Evolutionary conservation across 163 green algal genomes (phyloP), one percentile per base, ranked within the genome.

Genomic region (Volvox carteri): DNA sequence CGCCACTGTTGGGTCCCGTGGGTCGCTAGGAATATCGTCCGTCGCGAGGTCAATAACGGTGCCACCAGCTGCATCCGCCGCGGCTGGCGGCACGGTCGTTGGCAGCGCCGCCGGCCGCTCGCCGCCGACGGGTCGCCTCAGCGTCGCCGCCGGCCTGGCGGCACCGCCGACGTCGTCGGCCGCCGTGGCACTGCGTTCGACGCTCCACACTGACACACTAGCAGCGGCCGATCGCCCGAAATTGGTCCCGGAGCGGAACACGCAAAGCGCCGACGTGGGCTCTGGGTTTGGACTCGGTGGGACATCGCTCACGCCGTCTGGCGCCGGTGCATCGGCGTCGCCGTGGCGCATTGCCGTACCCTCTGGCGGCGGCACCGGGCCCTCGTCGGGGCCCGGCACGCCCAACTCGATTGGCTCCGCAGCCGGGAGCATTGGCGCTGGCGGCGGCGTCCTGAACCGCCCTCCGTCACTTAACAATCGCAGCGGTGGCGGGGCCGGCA

Each of bases 181-280:
- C 39, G 67, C 48, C 0, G 67, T 48, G 19, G 83, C n/a, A 35
- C 85, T 94, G 77, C 81, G 92, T 25, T 87, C 92, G 2, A 93
- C 92, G 1, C 84, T 94, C 35, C 91, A 94, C 78, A 94, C 91
- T 0, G 92, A 95, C 41, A 93, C 91, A 48, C 77, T 95, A 1
- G 46, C 48, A 0, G 86, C 89, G 1, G 92, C 92, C 6, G 75
- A 85, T 41, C 86, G 92, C 25, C 72, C 80, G 0, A 91, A 86
- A 54, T 39, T 58, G 19, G 37, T 90, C 33, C 89, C 84, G 21
- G 86, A 90, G 81, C 86, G 80, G 28, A 92, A 88, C 70, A 89
- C 83, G 39, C 78, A 86, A 48, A 86, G 70, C 7, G 77, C 72
- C 23, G 85, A 92, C 85, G 79, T 92, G 21, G 79, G 60, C 46